Conservation (phyloP, 768 basidiomycete species). For the Heimioporus sp. region DNA sequence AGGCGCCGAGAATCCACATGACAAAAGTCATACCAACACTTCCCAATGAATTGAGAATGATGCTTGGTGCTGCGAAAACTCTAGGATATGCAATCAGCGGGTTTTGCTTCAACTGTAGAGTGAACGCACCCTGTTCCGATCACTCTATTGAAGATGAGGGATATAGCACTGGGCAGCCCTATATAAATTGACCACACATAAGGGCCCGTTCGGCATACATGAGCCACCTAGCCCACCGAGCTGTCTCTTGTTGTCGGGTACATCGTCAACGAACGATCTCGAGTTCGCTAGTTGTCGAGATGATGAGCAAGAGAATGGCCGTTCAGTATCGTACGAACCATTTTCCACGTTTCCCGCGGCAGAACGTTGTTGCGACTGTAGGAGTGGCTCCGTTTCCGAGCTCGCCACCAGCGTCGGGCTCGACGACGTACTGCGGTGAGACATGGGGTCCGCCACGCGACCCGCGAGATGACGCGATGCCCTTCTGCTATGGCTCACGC, state of each 20-base stretch:
- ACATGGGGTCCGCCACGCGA: too few relatives aligned
- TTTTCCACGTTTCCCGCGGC: not conserved
- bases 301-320: not conserved
- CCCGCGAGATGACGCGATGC: too few relatives aligned
- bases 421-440: not conserved
- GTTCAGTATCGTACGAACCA: slow-evolving; percentile 10
- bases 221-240: slow-evolving; percentile 40
- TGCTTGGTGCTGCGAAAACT: slow-evolving; percentile 69
- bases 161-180: slow-evolving; percentile 47
- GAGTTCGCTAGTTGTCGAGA: slow-evolving; percentile 3
- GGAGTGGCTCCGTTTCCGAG: slow-evolving; percentile 23
- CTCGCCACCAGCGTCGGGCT: not conserved
- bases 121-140: slow-evolving; percentile 64
- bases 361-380: slow-evolving; percentile 2
- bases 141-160: slow-evolving; percentile 74
- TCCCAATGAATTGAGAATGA: slow-evolving; percentile 64
- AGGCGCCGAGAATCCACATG: slow-evolving; percentile 70
- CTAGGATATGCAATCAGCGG: slow-evolving; percentile 33
- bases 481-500: too few relatives aligned
- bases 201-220: not conserved
- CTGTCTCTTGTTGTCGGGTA: slow-evolving; percentile 47
- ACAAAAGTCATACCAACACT: slow-evolving; percentile 66
- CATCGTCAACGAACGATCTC: slow-evolving; percentile 36
- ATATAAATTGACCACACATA: not conserved
- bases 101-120: not conserved